Evolutionary conservation across 495 filamentous ascomycete genomes (phyloP).

Genomic region (Rusavskia elegans): DNA sequence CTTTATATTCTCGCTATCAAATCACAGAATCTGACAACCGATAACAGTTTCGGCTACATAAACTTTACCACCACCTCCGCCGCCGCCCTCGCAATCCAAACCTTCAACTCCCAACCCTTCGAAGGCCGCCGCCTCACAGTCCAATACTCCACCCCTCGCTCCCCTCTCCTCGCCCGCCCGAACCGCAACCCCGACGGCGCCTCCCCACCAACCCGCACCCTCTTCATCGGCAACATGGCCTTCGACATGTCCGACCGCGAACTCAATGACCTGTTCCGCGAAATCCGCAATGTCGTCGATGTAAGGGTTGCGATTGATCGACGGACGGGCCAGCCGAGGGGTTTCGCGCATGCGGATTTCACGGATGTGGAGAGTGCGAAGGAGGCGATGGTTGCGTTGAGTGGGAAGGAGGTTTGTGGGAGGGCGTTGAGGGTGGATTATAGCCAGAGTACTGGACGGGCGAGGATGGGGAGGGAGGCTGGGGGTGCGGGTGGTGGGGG

Average conservation of each 20-base stretch:
- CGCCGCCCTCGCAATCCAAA: slow-evolving; percentile 43
- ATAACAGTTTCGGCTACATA: slow-evolving; percentile 61
- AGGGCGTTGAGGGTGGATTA: slow-evolving; percentile 53
- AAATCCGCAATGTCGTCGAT: slow-evolving; percentile 55
- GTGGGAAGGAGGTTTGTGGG: slow-evolving; percentile 43
- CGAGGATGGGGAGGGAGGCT: too few relatives aligned
- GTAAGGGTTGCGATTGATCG: slow-evolving; percentile 84
- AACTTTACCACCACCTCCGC: slow-evolving; percentile 41
- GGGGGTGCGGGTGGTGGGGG: too few relatives aligned
- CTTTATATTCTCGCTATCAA: too few relatives aligned
- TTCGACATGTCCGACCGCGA: slow-evolving; percentile 84
- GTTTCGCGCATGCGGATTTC: slow-evolving; percentile 88
- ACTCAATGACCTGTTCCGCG: slow-evolving; percentile 63
- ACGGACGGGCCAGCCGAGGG: slow-evolving; percentile 69
- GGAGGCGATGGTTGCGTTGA: slow-evolving; percentile 38
- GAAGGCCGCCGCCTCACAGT: slow-evolving; percentile 64
- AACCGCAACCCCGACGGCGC: slow-evolving; percentile 6
- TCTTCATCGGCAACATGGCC: slow-evolving; percentile 82
- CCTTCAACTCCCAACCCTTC: slow-evolving; percentile 51
- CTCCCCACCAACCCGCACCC: slow-evolving; percentile 38
- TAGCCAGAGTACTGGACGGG: slow-evolving; percentile 9
- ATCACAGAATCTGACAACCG: not conserved
- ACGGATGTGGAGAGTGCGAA: slow-evolving; percentile 43
- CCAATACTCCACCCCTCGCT: slow-evolving; percentile 23
- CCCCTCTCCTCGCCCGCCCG: not conserved